Evolutionary conservation across 805 yeast genomes (phyloP), one percentile per base, ranked within the genome.

Genomic region (Metschnikowia cerradonensis): DNA sequence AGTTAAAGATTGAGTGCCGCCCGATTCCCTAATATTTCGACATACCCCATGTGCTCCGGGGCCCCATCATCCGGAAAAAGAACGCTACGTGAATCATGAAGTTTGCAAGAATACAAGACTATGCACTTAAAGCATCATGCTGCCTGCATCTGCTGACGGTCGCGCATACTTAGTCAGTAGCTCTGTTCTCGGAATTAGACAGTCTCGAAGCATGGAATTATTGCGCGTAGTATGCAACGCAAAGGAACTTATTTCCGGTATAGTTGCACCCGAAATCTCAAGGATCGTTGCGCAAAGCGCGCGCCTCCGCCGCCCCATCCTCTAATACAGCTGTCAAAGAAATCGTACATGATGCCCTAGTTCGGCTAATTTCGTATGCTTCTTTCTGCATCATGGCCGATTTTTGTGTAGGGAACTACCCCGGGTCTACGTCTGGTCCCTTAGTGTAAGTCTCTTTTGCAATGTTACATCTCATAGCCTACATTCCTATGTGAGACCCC

Each of bases 161-260:
- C 10, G 20, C 17, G 19, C 19, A 31, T 15, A 26, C 8, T 4
- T 31, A 23, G 14, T 38, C 17, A 20, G 41, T 8, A 11, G 17
- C 41, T 23, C 31, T 14, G 17, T 38, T 14, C 45, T 42, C 45
- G 37, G 45, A 34, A 20, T 42, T 42, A 42, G 37, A 42, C 37
- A 14, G 17, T 19, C 38, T 33, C 17, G 38, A 42, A 33, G 38
- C 45, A 42, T 42, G 32, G 45, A 42, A 42, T 20, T 42, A 5
- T 19, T 22, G 38, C 22, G 38, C 45, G 11, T 13, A 20, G 26
- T 17, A 33, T 33, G 45, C 38, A 19, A 42, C 31, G 38, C 45
- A 20, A 6, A 14, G 5, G 10, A n/a, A 5, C 45, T 31, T 30
- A 41, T 31, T 41, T 31, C 13, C 19, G 23, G 30, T 10, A 26